Evolutionary conservation across 306 rosid species (phyloP).

Genomic region (Cucumis hystrix): DNA sequence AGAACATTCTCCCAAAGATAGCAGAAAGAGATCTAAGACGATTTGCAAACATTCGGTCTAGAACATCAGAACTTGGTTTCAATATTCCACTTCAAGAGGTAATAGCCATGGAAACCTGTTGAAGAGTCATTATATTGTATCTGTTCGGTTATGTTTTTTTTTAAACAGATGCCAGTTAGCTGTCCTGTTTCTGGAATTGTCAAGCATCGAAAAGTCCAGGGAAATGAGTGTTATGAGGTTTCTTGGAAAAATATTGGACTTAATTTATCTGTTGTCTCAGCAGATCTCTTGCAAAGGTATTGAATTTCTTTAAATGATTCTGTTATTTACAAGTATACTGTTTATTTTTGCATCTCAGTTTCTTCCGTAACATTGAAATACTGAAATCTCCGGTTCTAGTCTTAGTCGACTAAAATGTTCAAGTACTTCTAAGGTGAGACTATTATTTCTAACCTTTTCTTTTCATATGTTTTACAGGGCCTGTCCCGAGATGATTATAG

Average conservation of each 20-base stretch:
- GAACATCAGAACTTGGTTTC: conserved; percentile 42
- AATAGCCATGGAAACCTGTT: neutral
- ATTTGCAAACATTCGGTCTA: conserved; percentile 48
- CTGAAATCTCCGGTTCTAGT: no score
- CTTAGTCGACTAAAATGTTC: no score
- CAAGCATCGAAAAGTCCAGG: conserved; percentile 45
- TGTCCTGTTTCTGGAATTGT: conserved; percentile 62
- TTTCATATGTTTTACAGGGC: conserved; percentile 37
- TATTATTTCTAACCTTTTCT: neutral
- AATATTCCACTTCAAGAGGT: conserved; percentile 55
- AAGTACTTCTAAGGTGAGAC: no score
- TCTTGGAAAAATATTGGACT: conserved; percentile 59
- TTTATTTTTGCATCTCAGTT: neutral
- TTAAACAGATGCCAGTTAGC: conserved; percentile 43
- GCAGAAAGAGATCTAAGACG: conserved; percentile 65
- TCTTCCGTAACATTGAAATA: neutral
- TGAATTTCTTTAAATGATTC: neutral
- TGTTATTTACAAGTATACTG: neutral
- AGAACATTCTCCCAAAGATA: conserved; percentile 64
- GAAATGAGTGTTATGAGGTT: conserved; percentile 62
- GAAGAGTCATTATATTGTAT: neutral
- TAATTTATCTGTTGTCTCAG: conserved; percentile 43
- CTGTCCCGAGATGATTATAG: conserved; percentile 64
- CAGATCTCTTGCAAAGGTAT: conserved; percentile 55
- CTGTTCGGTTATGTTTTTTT: no score